Evolutionary conservation across 331 rosid genomes (phyloP).

Genomic region (Erythrophleum ivorense): DNA sequence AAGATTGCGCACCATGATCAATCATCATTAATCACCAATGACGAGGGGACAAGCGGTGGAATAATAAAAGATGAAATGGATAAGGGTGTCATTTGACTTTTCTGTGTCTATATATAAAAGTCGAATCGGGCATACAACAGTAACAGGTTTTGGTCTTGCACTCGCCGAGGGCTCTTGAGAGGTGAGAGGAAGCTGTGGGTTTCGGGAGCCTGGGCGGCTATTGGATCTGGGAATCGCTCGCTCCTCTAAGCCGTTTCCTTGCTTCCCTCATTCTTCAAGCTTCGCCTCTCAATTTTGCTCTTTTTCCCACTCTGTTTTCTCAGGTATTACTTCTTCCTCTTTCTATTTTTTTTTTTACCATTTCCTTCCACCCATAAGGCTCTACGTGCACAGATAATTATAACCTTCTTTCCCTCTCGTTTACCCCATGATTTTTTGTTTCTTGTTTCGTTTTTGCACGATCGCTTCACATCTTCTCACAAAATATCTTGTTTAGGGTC

Average conservation of each 20-base stretch:
- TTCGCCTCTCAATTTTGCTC: conserved; percentile 10
- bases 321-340: not conserved
- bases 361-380: not conserved
- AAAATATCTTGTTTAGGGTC: not conserved
- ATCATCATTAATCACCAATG: not conserved
- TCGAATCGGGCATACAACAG: not conserved
- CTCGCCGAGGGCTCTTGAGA: not conserved
- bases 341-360: not conserved
- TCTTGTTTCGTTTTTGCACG: not conserved
- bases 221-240: not conserved
- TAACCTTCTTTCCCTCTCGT: not conserved
- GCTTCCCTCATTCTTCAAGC: not conserved
- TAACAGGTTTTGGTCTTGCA: not conserved
- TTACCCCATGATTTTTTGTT: not conserved
- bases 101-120: not conserved
- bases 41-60: not conserved
- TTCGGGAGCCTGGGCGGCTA: not conserved
- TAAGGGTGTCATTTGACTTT: conserved; percentile 20
- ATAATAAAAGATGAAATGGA: conserved; percentile 12
- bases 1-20: not conserved
- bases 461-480: not conserved
- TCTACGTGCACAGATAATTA: not conserved
- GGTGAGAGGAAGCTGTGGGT: not conserved
- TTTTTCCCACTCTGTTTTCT: not conserved
- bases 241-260: conserved; percentile 3